Evolutionary conservation across 2,329 filamentous ascomycete genomes (phyloP).

Genomic region (Plectosphaerella cucumerina): DNA sequence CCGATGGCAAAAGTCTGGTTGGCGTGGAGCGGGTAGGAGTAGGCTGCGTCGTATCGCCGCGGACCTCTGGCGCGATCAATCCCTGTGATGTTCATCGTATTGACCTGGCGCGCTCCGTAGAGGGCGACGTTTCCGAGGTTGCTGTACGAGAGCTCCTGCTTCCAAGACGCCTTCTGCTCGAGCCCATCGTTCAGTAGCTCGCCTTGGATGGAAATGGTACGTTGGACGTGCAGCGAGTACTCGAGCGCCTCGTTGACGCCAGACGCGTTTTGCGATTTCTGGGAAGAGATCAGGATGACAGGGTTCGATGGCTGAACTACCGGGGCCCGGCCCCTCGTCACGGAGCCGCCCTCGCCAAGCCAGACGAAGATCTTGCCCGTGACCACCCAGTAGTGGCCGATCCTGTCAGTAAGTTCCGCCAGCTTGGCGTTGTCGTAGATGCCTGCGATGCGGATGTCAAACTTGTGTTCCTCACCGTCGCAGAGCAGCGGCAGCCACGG

Average conservation of each 20-base stretch:
- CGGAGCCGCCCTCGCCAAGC: slow-evolving; percentile 47
- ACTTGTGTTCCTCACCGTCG: slow-evolving; percentile 60
- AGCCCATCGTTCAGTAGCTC: slow-evolving; percentile 44
- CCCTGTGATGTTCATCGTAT: slow-evolving; percentile 25
- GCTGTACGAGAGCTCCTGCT: slow-evolving; percentile 50
- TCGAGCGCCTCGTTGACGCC: slow-evolving; percentile 55
- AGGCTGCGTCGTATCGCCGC: slow-evolving; percentile 31
- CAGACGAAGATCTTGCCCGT: slow-evolving; percentile 81
- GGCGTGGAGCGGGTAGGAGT: slow-evolving; percentile 58
- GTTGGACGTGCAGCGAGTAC: slow-evolving; percentile 53
- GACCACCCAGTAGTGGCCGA: slow-evolving; percentile 69
- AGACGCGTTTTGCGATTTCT: slow-evolving; percentile 37
- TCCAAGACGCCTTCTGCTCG: slow-evolving; percentile 42
- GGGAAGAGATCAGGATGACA: slow-evolving; percentile 44
- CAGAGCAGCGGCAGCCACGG: slow-evolving; percentile 68
- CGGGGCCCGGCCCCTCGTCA: slow-evolving; percentile 46
- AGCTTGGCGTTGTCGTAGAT: slow-evolving; percentile 50
- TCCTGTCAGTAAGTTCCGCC: slow-evolving; percentile 46
- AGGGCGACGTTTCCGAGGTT: slow-evolving; percentile 40
- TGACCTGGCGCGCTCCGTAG: slow-evolving; percentile 17
- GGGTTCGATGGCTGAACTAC: slow-evolving; percentile 29
- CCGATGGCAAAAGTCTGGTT: slow-evolving; percentile 44
- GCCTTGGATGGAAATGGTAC: slow-evolving; percentile 50
- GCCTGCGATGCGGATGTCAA: slow-evolving; percentile 64
- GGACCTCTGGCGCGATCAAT: slow-evolving; percentile 17